Conservation (phyloP, 2,329 filamentous ascomycete species). For the Pseudogymnoascus sp. region DNA sequence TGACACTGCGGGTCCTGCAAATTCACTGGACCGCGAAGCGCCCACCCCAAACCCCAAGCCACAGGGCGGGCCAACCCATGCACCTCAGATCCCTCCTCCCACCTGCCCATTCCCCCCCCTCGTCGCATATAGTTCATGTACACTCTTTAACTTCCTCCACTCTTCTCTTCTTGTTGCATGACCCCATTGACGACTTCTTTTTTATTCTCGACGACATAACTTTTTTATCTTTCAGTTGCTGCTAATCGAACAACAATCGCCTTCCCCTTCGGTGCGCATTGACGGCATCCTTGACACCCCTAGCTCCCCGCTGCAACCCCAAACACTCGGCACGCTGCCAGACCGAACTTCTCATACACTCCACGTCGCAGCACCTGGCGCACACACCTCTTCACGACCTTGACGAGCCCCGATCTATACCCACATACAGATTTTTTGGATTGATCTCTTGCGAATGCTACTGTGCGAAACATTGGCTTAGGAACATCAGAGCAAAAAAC, state of each 20-base stretch:
- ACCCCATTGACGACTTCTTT: background rate
- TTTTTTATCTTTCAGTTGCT: background rate
- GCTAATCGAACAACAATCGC: background rate
- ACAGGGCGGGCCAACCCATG: background rate
- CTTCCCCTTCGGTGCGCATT: background rate
- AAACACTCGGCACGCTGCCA: constrained; percentile 8
- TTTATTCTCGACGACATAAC: background rate
- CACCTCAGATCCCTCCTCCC: background rate
- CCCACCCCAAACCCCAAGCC: background rate
- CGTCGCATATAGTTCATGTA: background rate
- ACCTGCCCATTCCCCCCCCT: background rate
- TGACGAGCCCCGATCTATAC: background rate
- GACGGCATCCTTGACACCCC: background rate
- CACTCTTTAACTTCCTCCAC: background rate
- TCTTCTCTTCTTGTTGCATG: background rate
- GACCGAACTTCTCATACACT: constrained; percentile 10
- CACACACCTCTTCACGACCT: constrained; percentile 3
- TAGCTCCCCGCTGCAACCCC: background rate
- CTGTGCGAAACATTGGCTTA: constrained; percentile 3
- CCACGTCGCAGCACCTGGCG: constrained; percentile 2
- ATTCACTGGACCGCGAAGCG: constrained; percentile 4
- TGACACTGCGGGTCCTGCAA: background rate
- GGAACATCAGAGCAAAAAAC: background rate
- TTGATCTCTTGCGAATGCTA: background rate
- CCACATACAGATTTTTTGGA: background rate